Evolutionary conservation across 2,329 filamentous ascomycete species (phyloP), one percentile per base, ranked within the genome.

Genomic region (Zymoseptoria tritici): DNA sequence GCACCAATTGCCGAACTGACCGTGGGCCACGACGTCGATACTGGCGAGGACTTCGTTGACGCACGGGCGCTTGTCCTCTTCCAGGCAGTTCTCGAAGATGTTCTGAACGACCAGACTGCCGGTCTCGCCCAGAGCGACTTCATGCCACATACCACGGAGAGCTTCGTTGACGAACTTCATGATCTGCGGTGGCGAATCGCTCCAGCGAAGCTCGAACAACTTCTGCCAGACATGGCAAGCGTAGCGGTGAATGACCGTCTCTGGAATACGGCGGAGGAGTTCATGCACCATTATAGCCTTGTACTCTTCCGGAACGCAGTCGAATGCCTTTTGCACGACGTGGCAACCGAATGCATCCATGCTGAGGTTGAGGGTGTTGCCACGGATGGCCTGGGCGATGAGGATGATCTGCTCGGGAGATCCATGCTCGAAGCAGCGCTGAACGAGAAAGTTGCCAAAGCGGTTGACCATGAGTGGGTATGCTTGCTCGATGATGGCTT

Each of bases 221-320:
- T 99, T 99, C 79, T 99, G 94, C 94, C 94, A 99, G 64, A 99
- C 94, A 75, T 99, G 94, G 71, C 94, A 99, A 60, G 94, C 94
- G 77, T 99, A 99, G 67, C 95, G 89, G 77, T 99, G 95, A 72
- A 99, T 94, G 65, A 99, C 92, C 2, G 94, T 99, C 76, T 99
- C 93, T 0, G 93, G 94, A 65, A 99, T 99, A 58, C 91, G 88
- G 62, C 91, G 90, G 60, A 99, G 85, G 24, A 99, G 82, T 73
- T 99, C 94, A 72, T 96, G 91, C n/a, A 99, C 94, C 92, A 99
- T 97, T 72, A 94, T 88, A 11, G 91, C 90, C 77, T 99, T 99
- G 81, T 97, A 96, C 67, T 96, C 90, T 74, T 99, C 95, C 0
- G 94, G 91, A 26, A 99, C 94, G 57, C 90, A 95, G 74, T 99